Conservation (phyloP, 805 yeast genomes). For the Yarrowia deformans region DNA sequence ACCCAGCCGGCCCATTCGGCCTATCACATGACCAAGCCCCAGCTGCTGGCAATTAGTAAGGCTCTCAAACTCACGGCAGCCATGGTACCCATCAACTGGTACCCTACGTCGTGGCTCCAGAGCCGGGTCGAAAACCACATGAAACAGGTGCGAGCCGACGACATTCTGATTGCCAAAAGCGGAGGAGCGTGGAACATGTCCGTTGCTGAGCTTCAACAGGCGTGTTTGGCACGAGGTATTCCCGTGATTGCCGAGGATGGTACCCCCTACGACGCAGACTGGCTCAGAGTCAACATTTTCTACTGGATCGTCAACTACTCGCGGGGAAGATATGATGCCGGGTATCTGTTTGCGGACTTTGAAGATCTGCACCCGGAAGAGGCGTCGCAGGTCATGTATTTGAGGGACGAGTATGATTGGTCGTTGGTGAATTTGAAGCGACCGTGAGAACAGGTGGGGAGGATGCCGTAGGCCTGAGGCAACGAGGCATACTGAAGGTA, state of each 20-base stretch:
- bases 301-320: conserved; percentile 44
- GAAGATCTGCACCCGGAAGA: conserved; percentile 20
- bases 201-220: conserved; percentile 56
- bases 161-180: conserved; percentile 54
- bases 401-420: conserved; percentile 37
- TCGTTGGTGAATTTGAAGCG: conserved; percentile 20
- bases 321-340: conserved; percentile 44
- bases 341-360: conserved; percentile 42
- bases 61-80: conserved; percentile 43
- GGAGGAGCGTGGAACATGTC: conserved; percentile 59
- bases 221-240: conserved; percentile 62
- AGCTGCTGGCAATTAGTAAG: conserved; percentile 42
- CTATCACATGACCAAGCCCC: conserved; percentile 40
- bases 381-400: conserved; percentile 28
- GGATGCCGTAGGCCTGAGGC: conserved; percentile 1
- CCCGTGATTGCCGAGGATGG: conserved; percentile 16
- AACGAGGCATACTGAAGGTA: too few species aligned
- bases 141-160: conserved; percentile 61
- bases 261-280: not conserved
- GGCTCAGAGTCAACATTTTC: conserved; percentile 40
- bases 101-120: conserved; percentile 54
- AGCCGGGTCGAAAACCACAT: conserved; percentile 53
- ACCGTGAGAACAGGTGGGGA: conserved; percentile 24
- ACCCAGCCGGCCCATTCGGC: conserved; percentile 41
- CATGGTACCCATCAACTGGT: conserved; percentile 46